A percentile compares a stretch with the other conserved stretches of the same genome.
Conservation (phyloP, 371 early-diverging fungal genomes). For the Amoeboaphelidium occidentale region DNA sequence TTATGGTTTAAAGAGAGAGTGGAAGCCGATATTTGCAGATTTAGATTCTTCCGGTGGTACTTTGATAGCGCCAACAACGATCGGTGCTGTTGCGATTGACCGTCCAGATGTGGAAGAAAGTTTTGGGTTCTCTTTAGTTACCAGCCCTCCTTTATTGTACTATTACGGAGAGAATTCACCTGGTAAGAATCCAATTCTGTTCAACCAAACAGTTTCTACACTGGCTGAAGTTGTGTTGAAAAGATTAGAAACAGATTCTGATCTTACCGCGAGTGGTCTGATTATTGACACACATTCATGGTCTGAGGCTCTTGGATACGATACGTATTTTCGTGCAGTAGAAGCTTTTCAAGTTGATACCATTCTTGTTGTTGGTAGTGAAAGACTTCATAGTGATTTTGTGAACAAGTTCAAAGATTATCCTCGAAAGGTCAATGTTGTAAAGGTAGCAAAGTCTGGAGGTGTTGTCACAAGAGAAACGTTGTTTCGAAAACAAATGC, state of each 20-base stretch:
- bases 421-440: slow-evolving; percentile 23
- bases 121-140: slow-evolving; percentile 39
- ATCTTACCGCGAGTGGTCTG: slow-evolving; percentile 22
- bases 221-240: slow-evolving; percentile 34
- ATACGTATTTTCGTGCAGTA: slow-evolving; percentile 11
- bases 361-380: slow-evolving; percentile 73
- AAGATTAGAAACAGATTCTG: slow-evolving; percentile 33
- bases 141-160: slow-evolving; percentile 53
- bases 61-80: slow-evolving; percentile 58
- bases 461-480: slow-evolving; percentile 73
- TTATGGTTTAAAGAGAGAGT: slow-evolving; percentile 49
- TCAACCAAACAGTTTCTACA: slow-evolving; percentile 22
- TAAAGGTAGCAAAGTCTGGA: slow-evolving; percentile 75
- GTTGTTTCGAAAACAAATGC: slow-evolving; percentile 31
- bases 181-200: slow-evolving; percentile 47
- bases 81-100: slow-evolving; percentile 45
- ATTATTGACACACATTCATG: slow-evolving; percentile 28
- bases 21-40: slow-evolving; percentile 52
- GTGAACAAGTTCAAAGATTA: slow-evolving; percentile 20
- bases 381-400: slow-evolving; percentile 68
- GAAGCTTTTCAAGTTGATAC: slow-evolving; percentile 36
- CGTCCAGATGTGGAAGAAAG: slow-evolving; percentile 63
- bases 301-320: slow-evolving; percentile 16
- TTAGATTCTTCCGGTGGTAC: slow-evolving; percentile 62
- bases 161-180: slow-evolving; percentile 69